Conservation (phyloP, 192 early-diverging fungal genomes). For the Rhizophagus clarus region DNA sequence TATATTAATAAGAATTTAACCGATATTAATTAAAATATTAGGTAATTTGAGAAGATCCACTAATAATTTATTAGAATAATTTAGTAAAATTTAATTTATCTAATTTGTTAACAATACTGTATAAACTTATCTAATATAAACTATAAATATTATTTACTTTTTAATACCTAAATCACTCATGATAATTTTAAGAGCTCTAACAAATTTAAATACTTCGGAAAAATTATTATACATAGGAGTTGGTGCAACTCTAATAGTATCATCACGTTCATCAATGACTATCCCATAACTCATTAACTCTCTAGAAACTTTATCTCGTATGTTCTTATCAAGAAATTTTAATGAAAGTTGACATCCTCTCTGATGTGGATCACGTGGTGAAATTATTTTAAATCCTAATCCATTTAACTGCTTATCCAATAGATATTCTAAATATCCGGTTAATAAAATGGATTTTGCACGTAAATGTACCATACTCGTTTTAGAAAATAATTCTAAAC, state of each 20-base stretch:
- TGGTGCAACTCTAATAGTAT: slow-evolving; percentile 90
- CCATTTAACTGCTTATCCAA: slow-evolving; percentile 42
- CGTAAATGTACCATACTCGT: slow-evolving; percentile 73
- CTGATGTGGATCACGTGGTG: slow-evolving; percentile 69
- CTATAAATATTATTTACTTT: neutral
- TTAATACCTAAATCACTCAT: slow-evolving; percentile 34
- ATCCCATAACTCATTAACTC: slow-evolving; percentile 65
- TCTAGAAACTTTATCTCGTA: slow-evolving; percentile 65
- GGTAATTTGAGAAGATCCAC: no score
- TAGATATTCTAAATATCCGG: slow-evolving; percentile 82
- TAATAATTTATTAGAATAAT: no score
- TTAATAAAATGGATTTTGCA: slow-evolving; percentile 75
- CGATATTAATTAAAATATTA: no score
- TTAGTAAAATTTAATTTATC: no score
- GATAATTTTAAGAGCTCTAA: slow-evolving; percentile 57
- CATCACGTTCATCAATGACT: slow-evolving; percentile 84
- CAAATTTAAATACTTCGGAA: slow-evolving; percentile 73
- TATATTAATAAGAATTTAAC: no score
- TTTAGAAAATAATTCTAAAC: slow-evolving; percentile 77
- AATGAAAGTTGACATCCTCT: slow-evolving; percentile 91
- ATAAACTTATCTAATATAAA: no score
- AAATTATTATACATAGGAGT: slow-evolving; percentile 91
- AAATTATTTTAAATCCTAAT: slow-evolving; percentile 67
- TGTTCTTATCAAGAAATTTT: slow-evolving; percentile 51
- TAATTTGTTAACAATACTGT: no score